phyloP scores from a whole-genome alignment of 805 yeast species.

The Lachancea thermotolerans region DNA sequence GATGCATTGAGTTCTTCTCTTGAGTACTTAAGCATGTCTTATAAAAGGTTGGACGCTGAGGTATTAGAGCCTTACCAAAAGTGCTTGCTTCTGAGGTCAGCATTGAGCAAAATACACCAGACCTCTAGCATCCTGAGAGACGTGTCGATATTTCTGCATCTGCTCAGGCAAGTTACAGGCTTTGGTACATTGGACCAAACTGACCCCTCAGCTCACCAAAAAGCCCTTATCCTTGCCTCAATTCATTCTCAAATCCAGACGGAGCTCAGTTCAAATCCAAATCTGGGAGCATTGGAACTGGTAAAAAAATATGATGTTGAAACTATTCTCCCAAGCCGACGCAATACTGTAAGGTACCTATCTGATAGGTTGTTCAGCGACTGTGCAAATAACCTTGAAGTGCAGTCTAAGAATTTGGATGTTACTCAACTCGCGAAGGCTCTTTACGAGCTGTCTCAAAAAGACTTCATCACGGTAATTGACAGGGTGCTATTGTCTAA shows the following conservation, averaged over 20 bases:
- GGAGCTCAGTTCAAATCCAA: constrained; percentile 22
- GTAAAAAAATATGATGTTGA: constrained; percentile 21
- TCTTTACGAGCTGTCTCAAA: constrained; percentile 18
- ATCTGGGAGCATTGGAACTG: constrained; percentile 22
- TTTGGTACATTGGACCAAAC: not conserved
- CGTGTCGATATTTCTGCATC: constrained; percentile 23
- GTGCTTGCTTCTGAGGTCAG: constrained; percentile 26
- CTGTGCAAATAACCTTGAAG: constrained; percentile 9
- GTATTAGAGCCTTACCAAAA: constrained; percentile 26
- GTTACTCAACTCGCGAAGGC: constrained; percentile 13
- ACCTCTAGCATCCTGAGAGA: constrained; percentile 28
- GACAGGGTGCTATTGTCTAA: constrained; percentile 20
- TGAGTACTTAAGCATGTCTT: constrained; percentile 26
- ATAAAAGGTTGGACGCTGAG: constrained; percentile 26
- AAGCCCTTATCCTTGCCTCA: constrained; percentile 18
- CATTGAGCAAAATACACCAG: constrained; percentile 29
- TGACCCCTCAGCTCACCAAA: constrained; percentile 7
- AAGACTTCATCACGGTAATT: constrained; percentile 18
- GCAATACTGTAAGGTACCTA: constrained; percentile 16
- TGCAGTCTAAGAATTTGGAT: constrained; percentile 7
- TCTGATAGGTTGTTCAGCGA: constrained; percentile 14
- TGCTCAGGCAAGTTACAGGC: constrained; percentile 17
- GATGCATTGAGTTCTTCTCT: constrained; percentile 19
- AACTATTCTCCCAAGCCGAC: constrained; percentile 17
- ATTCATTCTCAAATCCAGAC: constrained; percentile 23